Conservation (phyloP, 2,329 filamentous ascomycete species). For the Aspergillus viridinutans region DNA sequence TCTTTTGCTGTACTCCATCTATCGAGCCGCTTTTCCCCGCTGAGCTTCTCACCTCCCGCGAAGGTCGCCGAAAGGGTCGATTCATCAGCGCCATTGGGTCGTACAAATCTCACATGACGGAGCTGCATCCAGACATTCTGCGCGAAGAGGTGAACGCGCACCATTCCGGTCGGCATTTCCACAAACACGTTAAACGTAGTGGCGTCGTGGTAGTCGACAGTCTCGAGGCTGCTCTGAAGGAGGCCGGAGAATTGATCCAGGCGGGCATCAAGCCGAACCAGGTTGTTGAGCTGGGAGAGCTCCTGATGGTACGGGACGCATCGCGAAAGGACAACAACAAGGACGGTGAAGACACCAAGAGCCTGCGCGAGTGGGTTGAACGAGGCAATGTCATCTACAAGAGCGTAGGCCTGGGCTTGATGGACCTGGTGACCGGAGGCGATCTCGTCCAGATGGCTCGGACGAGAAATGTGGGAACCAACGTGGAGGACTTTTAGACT, state of each 20-base stretch:
- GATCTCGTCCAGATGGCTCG: conserved; percentile 56
- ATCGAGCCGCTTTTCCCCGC: conserved; percentile 70
- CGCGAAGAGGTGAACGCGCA: conserved; percentile 54
- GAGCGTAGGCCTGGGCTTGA: conserved; percentile 63
- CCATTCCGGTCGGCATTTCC: conserved; percentile 44
- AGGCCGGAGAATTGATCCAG: conserved; percentile 82
- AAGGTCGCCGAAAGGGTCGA: conserved; percentile 43
- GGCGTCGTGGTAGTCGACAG: conserved; percentile 63
- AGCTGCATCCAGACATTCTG: conserved; percentile 74
- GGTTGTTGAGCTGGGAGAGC: conserved; percentile 81
- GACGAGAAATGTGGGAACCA: conserved; percentile 51
- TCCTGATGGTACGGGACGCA: conserved; percentile 61
- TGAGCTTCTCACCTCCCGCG: conserved; percentile 62
- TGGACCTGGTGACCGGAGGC: conserved; percentile 62
- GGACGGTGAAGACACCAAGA: conserved; percentile 36
- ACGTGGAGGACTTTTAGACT: conserved; percentile 40
- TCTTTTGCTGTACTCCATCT: conserved; percentile 85
- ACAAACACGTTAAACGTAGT: conserved; percentile 52
- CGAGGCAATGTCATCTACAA: conserved; percentile 66
- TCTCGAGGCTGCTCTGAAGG: conserved; percentile 71
- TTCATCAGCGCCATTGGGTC: conserved; percentile 44
- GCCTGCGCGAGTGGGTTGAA: conserved; percentile 56
- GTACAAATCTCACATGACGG: conserved; percentile 70
- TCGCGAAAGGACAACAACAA: conserved; percentile 31
- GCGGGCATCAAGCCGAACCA: conserved; percentile 69